Evolutionary conservation across 2,329 filamentous ascomycete species (phyloP), one percentile per base, ranked within the genome.

Genomic region (Fusarium nisikadoi): DNA sequence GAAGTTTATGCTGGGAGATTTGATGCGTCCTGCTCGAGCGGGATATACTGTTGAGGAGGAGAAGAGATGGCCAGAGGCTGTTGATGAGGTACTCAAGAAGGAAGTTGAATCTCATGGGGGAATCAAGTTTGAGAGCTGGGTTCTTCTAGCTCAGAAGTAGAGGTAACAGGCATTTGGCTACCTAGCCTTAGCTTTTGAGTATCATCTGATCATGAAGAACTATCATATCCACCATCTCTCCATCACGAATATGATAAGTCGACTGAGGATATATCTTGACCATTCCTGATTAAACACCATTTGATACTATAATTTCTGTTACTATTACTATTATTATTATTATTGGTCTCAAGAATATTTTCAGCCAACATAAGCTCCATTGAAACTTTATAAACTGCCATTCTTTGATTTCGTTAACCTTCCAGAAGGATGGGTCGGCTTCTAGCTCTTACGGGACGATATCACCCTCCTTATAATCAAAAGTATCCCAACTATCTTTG

Each of bases 71-170:
- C 67, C 74, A 1, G 70, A 50, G 2, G 74, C 71, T 16, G 56
- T 79, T 27, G 70, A 68, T 2, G 29, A 73, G 38, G 76, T 66
- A 3, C 49, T 78, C 4, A 43, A 68, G 45, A 63, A 55, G 13
- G 74, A 76, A 47, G 47, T 72, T 25, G 71, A 70, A 31, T 45
- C 23, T 20, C 36, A 68, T 55, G 77, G 76, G 0, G 77, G 77
- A 2, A 45, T 79, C 25, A 62, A 56, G 19, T 77, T 76, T 41
- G 67, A 77, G 20, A 54, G 64, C 9, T 78, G 69, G 67, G 65
- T 76, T n/a, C 65, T 78, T 8, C 53, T 78, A 19, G 77, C 75
- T 41, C 68, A 25, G 17, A 78, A 77, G 61, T 75, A 59, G 29
- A 12, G 14, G 13, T 2, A 17, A 5, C 2, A 7, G 8, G 29